Evolutionary conservation across 2,329 filamentous ascomycete genomes (phyloP).

Genomic region (Biscogniauxia mediterranea): DNA sequence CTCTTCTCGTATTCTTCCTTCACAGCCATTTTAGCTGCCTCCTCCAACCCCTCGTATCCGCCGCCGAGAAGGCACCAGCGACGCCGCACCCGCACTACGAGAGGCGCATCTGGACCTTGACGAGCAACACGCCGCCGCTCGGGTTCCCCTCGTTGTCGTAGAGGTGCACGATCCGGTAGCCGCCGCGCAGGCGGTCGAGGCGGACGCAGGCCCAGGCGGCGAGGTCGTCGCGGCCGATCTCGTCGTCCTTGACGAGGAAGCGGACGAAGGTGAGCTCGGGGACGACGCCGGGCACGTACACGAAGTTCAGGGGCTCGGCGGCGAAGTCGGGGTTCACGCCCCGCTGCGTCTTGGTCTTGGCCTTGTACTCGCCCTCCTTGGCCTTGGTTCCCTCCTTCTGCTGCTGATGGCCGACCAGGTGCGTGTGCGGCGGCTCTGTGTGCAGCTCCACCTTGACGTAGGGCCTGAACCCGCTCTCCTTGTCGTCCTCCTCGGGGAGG

Average conservation of each 20-base stretch:
- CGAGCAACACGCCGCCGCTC: constrained; percentile 68
- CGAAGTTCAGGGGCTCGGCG: constrained; percentile 57
- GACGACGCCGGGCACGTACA: constrained; percentile 53
- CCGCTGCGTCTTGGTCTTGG: constrained; percentile 55
- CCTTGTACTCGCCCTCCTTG: constrained; percentile 58
- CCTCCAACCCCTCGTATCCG: background rate
- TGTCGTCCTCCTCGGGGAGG: constrained; percentile 54
- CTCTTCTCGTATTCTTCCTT: too few relatives aligned
- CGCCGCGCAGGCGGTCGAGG: constrained; percentile 73
- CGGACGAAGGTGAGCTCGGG: constrained; percentile 71
- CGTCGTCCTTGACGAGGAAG: constrained; percentile 86
- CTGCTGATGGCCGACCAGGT: constrained; percentile 4
- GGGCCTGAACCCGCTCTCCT: constrained; percentile 62
- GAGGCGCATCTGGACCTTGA: constrained; percentile 64
- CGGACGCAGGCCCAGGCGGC: constrained; percentile 88
- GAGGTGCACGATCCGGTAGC: constrained; percentile 76
- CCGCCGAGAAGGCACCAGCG: too few relatives aligned
- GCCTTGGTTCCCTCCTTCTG: constrained; percentile 48
- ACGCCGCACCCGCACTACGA: constrained; percentile 7
- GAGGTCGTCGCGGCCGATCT: constrained; percentile 73
- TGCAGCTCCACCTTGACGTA: constrained; percentile 86
- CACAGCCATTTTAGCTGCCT: too few relatives aligned
- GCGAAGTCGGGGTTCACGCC: constrained; percentile 64
- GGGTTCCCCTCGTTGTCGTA: constrained; percentile 65
- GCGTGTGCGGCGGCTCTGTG: constrained; percentile 53